Base-by-base conservation (phyloP, 23 red algal species). In the Cyanidium caldarium region DNA sequence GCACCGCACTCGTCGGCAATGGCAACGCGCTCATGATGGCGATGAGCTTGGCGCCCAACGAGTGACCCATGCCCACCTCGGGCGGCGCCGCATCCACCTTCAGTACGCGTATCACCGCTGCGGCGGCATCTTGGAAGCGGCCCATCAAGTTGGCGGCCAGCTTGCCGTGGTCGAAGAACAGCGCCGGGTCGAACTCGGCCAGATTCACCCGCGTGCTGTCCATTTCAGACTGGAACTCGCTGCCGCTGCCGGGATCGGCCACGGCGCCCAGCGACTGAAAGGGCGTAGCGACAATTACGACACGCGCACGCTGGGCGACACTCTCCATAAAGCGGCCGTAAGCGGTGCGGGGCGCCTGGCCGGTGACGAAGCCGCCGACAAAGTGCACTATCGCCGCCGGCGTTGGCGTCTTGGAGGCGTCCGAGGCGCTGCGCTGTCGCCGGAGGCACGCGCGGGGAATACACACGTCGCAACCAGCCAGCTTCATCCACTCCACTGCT, bases 11-110 rank as follows among this genome's bases (percentile, higher is more conserved):
- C 5, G 51, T 12, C 7, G 7, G n/a, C 34, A 39, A 57, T 5
- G 23, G 40, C 40, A 45, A n/a, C 30, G 77, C 69, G 0, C 45
- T 31, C 15, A 65, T 51, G 5, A 94, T 58, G 33, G 78, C 76
- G 2, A 75, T 69, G 31, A 84, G 66, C 65, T 94, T 94, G 19
- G 87, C 87, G 16, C 87, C 87, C 0, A 94, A 40, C 13, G 72
- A 80, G 44, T 94, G 87, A 25, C 87, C 87, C 36, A 94, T 67
- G 23, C 87, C 87, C 33, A 85, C 20, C 16, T 72, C 66, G 12
- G 87, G 87, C 23, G 85, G 58, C 33, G 65, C 33, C 67, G 39
- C 66, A n/a, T 40, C 0, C 70, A 33, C 31, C 42, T 39, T 1
- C 41, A 61, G 51, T 28, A 61, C 31, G 33, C 38, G 73, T n/a